A percentile compares a stretch with the other conserved stretches of the same genome.
phyloP scores from a whole-genome alignment of 176 grass and related monocot genomes.

The Oryza meridionalis region DNA sequence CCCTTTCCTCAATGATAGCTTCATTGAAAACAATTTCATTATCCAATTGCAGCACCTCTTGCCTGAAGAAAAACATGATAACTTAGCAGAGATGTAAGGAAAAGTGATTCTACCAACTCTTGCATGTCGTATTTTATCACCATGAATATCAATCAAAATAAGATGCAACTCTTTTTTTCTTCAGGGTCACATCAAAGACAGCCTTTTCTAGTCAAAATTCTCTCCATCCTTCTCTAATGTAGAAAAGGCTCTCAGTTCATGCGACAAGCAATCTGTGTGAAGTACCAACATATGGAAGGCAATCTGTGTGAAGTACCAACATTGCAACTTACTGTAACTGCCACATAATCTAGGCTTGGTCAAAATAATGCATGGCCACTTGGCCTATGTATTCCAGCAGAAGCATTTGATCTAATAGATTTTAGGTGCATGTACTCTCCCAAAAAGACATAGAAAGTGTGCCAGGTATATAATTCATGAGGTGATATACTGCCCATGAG shows the following conservation, averaged over 20 bases:
- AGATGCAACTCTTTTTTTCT: neutral
- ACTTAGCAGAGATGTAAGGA: conserved; percentile 9
- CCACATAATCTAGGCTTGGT: neutral
- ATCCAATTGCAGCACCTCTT: conserved; percentile 86
- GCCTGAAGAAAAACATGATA: conserved; percentile 49
- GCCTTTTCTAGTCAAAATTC: neutral
- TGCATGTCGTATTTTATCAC: conserved; percentile 12
- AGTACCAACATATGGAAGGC: neutral
- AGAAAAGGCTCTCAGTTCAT: neutral
- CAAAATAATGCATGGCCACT: neutral
- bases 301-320: neutral
- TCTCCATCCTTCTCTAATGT: neutral
- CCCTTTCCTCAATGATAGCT: conserved; percentile 96
- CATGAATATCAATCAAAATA: neutral
- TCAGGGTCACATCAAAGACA: neutral
- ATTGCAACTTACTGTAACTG: neutral
- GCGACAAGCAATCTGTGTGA: neutral
- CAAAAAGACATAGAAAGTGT: neutral
- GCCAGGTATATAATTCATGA: neutral
- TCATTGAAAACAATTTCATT: conserved; percentile 97
- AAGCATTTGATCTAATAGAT: neutral
- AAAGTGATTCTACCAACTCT: neutral
- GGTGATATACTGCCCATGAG: neutral
- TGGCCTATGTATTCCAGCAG: neutral
- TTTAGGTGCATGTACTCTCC: neutral